Evolutionary conservation across 2,329 filamentous ascomycete genomes (phyloP).

Genomic region (Laburnicola sp.): DNA sequence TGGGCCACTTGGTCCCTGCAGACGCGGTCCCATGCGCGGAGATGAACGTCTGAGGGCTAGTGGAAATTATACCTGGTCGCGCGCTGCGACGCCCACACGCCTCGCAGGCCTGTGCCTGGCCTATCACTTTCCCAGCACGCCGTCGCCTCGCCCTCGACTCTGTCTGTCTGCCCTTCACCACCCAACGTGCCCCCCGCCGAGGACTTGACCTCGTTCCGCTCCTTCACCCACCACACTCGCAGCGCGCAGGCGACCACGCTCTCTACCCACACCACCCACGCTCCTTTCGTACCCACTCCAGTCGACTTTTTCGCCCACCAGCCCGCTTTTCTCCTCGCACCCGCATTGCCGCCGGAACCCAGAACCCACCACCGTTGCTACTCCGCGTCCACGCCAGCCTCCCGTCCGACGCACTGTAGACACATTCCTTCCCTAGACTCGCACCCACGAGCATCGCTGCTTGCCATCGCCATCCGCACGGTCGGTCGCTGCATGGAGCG

Average conservation of each 20-base stretch:
- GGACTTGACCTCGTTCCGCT: slow-evolving; percentile 12
- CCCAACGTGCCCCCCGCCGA: slow-evolving; percentile 1
- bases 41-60: slow-evolving; percentile 10
- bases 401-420: too few relatives aligned
- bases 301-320: slow-evolving; percentile 22
- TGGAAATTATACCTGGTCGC: slow-evolving; percentile 5
- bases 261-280: slow-evolving; percentile 7
- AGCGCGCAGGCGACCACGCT: slow-evolving; percentile 20
- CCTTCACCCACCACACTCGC: slow-evolving; percentile 16
- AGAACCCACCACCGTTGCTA: too few relatives aligned
- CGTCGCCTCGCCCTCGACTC: slow-evolving; percentile 4
- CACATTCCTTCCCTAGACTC: too few relatives aligned
- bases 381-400: too few relatives aligned
- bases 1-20: too few relatives aligned
- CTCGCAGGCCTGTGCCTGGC: slow-evolving; percentile 2
- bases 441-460: too few relatives aligned
- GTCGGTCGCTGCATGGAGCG: slow-evolving; percentile 34
- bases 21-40: slow-evolving; percentile 9
- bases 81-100: too few relatives aligned
- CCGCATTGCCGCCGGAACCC: slow-evolving; percentile 1
- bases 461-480: too few relatives aligned
- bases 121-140: slow-evolving; percentile 5
- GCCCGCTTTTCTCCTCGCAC: slow-evolving; percentile 7
- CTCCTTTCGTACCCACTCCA: slow-evolving; percentile 18
- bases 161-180: slow-evolving; percentile 1